A percentile compares a stretch with the other conserved stretches of the same genome.
Evolutionary conservation across 176 grass and related monocot genomes (phyloP).

Genomic region (Poa pratensis): DNA sequence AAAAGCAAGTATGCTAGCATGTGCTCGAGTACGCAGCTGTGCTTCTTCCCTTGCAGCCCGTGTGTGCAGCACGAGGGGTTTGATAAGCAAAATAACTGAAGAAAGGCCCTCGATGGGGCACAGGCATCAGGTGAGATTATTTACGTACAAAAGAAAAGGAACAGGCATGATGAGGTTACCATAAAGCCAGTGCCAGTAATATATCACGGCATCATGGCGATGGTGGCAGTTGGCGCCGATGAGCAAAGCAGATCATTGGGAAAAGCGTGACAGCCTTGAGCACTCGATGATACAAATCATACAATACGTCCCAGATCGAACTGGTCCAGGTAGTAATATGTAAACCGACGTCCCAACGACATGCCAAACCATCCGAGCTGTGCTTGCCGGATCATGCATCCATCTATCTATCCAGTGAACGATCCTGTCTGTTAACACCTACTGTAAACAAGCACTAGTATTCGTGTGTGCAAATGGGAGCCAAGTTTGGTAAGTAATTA

Average conservation of each 20-base stretch:
- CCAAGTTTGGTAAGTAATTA: neutral
- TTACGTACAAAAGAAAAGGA: neutral
- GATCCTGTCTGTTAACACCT: neutral
- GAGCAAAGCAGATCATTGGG: neutral
- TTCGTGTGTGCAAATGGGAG: neutral
- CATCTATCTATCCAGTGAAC: neutral
- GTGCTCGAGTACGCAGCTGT: no score
- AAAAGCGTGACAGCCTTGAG: constrained; percentile 17
- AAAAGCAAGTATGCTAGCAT: no score
- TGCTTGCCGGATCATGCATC: neutral
- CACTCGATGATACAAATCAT: neutral
- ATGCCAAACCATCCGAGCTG: neutral
- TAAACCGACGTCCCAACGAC: neutral
- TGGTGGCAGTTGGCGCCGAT: neutral
- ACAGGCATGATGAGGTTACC: neutral
- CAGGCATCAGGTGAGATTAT: neutral
- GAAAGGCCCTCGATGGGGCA: neutral
- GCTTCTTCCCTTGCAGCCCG: no score
- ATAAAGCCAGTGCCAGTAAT: neutral
- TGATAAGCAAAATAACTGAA: neutral
- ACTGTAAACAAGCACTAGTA: no score
- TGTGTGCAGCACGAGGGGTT: neutral
- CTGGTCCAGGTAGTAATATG: neutral
- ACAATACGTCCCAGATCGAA: neutral
- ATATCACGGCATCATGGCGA: constrained; percentile 7